Conservation (phyloP, 805 yeast species). For the Kregervanrija fluxuum region DNA sequence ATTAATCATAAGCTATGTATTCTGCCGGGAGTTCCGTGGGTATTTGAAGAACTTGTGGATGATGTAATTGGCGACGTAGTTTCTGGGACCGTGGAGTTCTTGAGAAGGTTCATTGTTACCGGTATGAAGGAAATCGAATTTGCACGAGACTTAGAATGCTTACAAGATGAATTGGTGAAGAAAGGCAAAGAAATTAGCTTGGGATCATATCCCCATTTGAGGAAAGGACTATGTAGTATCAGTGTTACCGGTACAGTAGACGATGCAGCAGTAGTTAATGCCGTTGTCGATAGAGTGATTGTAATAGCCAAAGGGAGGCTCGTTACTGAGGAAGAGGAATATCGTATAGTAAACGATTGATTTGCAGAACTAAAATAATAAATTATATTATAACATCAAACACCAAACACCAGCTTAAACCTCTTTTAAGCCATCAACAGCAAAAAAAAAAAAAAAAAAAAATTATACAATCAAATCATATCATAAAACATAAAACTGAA, state of each 20-base stretch:
- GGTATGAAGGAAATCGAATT: constrained; percentile 53
- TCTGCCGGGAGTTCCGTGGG: constrained; percentile 78
- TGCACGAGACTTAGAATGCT: constrained; percentile 50
- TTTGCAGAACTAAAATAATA: too few relatives aligned
- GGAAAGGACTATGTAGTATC: constrained; percentile 56
- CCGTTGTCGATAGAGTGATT: constrained; percentile 36
- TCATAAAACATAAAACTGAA: too few relatives aligned
- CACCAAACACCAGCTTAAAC: too few relatives aligned
- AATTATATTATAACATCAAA: too few relatives aligned
- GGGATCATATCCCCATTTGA: constrained; percentile 81
- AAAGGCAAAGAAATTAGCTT: constrained; percentile 41
- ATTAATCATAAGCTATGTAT: constrained; percentile 59
- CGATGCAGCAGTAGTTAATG: constrained; percentile 31
- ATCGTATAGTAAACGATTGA: constrained; percentile 4
- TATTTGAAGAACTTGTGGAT: constrained; percentile 50
- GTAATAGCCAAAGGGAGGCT: constrained; percentile 38
- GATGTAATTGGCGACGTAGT: constrained; percentile 6
- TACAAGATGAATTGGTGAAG: constrained; percentile 36
- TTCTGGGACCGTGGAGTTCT: constrained; percentile 13
- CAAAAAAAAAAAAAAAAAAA: too few relatives aligned
- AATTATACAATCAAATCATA: too few relatives aligned
- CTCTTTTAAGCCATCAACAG: too few relatives aligned
- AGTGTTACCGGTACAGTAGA: constrained; percentile 59
- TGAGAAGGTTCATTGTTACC: constrained; percentile 58
- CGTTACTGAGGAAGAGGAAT: constrained; percentile 53